Conservation (phyloP, 108 stramenopile genomes). For the Discostella pseudostelligera region DNA sequence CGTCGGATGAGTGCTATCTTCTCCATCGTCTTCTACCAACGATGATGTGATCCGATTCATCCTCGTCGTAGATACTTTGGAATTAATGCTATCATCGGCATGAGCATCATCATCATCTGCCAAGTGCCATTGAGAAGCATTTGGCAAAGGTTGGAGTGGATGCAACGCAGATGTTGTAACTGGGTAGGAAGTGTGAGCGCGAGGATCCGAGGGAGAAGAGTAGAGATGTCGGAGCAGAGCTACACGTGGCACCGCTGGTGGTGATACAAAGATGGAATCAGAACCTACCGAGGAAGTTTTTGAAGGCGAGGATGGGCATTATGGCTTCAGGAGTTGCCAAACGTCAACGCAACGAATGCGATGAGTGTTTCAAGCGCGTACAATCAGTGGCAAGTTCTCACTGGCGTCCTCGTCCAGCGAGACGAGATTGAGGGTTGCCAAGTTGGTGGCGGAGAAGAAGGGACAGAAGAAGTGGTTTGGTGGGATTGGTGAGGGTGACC, state of each 20-base stretch:
- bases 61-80: too few relatives aligned
- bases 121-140: constrained; percentile 58
- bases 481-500: constrained; percentile 79
- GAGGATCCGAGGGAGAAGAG: constrained; percentile 60
- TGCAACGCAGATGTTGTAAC: constrained; percentile 62
- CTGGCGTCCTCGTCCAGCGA: constrained; percentile 73
- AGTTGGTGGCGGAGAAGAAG: constrained; percentile 66
- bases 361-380: constrained; percentile 55
- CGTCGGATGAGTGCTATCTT: too few relatives aligned
- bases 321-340: constrained; percentile 62
- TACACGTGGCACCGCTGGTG: constrained; percentile 5
- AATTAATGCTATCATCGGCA: too few relatives aligned
- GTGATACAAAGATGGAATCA: constrained; percentile 37
- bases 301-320: constrained; percentile 33
- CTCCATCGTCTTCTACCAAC: not conserved
- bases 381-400: constrained; percentile 70
- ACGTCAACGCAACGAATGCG: constrained; percentile 63
- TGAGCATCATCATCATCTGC: too few relatives aligned
- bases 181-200: constrained; percentile 63
- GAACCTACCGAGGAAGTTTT: constrained; percentile 17
- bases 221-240: constrained; percentile 52
- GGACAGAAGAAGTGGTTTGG: constrained; percentile 71
- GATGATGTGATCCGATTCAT: not conserved
- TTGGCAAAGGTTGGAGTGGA: constrained; percentile 79
- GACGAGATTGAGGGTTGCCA: constrained; percentile 75